Conservation (phyloP, 2,329 filamentous ascomycete species). For the Cladosporium austrohemisphaericum region DNA sequence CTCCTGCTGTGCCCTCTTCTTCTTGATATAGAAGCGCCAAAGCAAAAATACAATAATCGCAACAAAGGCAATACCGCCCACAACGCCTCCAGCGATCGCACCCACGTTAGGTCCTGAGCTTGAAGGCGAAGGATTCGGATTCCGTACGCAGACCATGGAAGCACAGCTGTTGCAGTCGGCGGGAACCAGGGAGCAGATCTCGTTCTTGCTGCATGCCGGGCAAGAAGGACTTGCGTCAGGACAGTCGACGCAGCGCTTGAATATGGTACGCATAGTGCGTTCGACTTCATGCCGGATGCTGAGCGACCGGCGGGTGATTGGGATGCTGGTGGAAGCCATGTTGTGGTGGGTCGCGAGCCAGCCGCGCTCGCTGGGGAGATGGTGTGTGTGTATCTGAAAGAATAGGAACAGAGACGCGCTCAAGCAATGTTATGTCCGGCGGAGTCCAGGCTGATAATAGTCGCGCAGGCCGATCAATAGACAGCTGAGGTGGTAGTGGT, state of each 20-base stretch:
- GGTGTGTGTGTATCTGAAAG: neutral
- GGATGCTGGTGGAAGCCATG: neutral
- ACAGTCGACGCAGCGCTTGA: conserved; percentile 60
- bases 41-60: conserved; percentile 73
- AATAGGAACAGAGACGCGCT: too few species aligned
- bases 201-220: conserved; percentile 52
- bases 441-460: too few species aligned
- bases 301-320: conserved; percentile 7
- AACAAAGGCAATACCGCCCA: conserved; percentile 76
- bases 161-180: conserved; percentile 60
- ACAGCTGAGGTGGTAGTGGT: neutral
- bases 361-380: conserved; percentile 7
- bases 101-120: conserved; percentile 62
- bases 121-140: conserved; percentile 35
- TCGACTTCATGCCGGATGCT: conserved; percentile 20
- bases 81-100: conserved; percentile 85
- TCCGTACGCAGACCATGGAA: conserved; percentile 52
- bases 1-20: conserved; percentile 61
- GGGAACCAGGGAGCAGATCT: conserved; percentile 58
- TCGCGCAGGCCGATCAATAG: too few species aligned
- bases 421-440: too few species aligned
- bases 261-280: conserved; percentile 37
- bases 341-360: conserved; percentile 3
- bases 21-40: conserved; percentile 85
- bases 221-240: conserved; percentile 52